These are phyloP conservation scores for Ajuga chamaepitys DNA, from an alignment of 257 asterid species.

Conservation along the genomic window DNA sequence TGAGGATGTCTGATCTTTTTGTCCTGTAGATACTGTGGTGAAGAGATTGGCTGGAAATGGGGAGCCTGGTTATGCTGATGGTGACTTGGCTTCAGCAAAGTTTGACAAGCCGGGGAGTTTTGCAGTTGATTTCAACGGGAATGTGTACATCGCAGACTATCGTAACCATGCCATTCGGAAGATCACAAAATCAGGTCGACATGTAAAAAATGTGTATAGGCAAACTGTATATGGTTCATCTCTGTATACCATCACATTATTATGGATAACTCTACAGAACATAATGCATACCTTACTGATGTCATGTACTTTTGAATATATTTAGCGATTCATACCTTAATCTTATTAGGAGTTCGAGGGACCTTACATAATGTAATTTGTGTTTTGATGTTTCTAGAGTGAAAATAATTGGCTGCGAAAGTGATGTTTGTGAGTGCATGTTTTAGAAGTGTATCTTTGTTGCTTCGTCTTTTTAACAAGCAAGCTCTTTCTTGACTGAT, in stretches of 20 bases:
- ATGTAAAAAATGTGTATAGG: background rate
- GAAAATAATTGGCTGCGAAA: background rate
- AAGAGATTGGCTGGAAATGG: conserved; percentile 57
- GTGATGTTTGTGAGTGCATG: background rate
- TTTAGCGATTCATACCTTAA: background rate
- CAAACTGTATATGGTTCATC: background rate
- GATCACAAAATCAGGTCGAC: conserved; percentile 58
- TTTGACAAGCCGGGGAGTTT: conserved; percentile 63
- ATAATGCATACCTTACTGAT: background rate
- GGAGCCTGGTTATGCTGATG: conserved; percentile 43
- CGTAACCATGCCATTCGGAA: conserved; percentile 58
- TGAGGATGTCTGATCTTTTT: background rate
- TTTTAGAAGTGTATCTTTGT: background rate
- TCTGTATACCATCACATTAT: background rate
- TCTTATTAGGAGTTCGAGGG: background rate
- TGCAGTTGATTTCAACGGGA: conserved; percentile 67
- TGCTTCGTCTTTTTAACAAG: background rate
- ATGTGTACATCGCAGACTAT: conserved; percentile 70
- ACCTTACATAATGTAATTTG: background rate
- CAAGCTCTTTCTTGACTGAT: conserved; percentile 2
- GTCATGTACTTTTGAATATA: background rate
- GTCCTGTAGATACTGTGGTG: conserved; percentile 36
- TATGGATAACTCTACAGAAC: background rate
- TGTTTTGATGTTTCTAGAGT: background rate
- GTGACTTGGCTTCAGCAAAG: conserved; percentile 54